Evolutionary conservation across 139 green algal species (phyloP).

Genomic region (Eudorina sp.): DNA sequence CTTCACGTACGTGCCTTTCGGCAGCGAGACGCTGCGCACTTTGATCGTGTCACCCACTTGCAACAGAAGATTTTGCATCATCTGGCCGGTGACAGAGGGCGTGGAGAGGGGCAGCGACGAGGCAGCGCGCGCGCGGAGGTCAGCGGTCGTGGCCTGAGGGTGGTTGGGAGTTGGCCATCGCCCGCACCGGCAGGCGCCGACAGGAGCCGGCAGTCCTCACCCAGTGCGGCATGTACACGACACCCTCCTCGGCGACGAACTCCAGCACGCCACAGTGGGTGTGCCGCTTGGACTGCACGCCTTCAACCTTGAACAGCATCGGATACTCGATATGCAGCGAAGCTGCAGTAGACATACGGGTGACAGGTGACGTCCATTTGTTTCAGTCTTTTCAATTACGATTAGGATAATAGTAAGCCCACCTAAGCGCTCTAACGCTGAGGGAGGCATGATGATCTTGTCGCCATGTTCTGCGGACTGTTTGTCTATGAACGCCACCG

Average conservation of each 20-base stretch:
- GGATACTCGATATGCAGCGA: slow-evolving; percentile 97
- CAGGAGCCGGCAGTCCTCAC: slow-evolving; percentile 57
- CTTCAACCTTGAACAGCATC: slow-evolving; percentile 97
- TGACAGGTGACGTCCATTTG: too few species aligned
- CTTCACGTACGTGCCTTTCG: slow-evolving; percentile 97
- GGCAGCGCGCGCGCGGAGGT: too few species aligned
- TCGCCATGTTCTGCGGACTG: slow-evolving; percentile 88
- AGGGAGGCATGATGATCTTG: slow-evolving; percentile 98
- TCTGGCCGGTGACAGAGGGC: too few species aligned
- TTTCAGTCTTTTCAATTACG: too few species aligned
- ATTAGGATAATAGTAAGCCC: too few species aligned
- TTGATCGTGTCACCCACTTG: slow-evolving; percentile 92
- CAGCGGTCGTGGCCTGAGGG: too few species aligned
- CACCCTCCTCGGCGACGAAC: slow-evolving; percentile 97
- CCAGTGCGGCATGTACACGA: slow-evolving; percentile 98
- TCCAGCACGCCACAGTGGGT: slow-evolving; percentile 99
- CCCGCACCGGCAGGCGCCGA: too few species aligned
- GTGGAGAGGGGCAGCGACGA: too few species aligned
- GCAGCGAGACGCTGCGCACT: slow-evolving; percentile 87
- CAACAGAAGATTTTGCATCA: slow-evolving; percentile 98
- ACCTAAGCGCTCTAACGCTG: slow-evolving; percentile 94
- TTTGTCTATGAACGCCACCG: slow-evolving; percentile 97
- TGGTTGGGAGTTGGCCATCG: too few species aligned
- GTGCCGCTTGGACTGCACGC: slow-evolving; percentile 67
- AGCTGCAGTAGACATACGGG: too few species aligned